Evolutionary conservation across 192 early-diverging fungal genomes (phyloP).

Genomic region (Entomortierella lignicola): DNA sequence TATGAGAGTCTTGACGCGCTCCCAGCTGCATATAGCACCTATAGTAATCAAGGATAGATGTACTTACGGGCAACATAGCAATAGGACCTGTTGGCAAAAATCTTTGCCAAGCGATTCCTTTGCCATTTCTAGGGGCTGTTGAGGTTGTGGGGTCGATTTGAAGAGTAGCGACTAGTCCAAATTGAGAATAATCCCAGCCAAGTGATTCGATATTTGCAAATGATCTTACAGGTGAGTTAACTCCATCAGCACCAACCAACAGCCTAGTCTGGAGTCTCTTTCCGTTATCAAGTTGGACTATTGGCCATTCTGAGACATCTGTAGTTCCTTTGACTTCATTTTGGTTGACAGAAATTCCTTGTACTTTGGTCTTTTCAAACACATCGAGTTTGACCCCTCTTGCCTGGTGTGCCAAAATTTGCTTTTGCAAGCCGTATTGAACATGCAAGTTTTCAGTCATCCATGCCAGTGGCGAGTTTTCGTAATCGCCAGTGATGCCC

Average conservation of each 20-base stretch:
- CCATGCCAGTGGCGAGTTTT: conserved; percentile 69
- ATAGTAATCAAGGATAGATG: neutral
- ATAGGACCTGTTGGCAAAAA: conserved; percentile 96
- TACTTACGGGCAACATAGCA: conserved; percentile 88
- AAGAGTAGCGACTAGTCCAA: conserved; percentile 90
- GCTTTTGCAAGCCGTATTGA: conserved; percentile 73
- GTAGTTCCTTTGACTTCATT: neutral
- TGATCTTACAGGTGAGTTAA: conserved; percentile 84
- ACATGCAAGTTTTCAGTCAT: conserved; percentile 92
- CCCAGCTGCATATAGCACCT: too few species aligned
- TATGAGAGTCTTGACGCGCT: too few species aligned
- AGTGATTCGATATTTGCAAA: conserved; percentile 84
- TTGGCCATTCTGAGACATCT: conserved; percentile 77
- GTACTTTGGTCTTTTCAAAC: conserved; percentile 76
- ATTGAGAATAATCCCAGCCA: conserved; percentile 89
- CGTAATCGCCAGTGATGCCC: conserved; percentile 16
- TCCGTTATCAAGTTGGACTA: conserved; percentile 76
- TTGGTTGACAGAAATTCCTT: conserved; percentile 56
- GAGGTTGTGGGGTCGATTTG: conserved; percentile 74
- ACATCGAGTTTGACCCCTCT: conserved; percentile 66
- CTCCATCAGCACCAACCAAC: conserved; percentile 93
- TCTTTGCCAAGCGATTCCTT: conserved; percentile 84
- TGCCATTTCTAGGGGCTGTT: conserved; percentile 34
- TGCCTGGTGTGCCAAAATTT: conserved; percentile 50
- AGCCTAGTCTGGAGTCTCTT: conserved; percentile 73